Base-by-base conservation (phyloP, 2,329 filamentous ascomycete species). In the Paecilomyces sp. region DNA sequence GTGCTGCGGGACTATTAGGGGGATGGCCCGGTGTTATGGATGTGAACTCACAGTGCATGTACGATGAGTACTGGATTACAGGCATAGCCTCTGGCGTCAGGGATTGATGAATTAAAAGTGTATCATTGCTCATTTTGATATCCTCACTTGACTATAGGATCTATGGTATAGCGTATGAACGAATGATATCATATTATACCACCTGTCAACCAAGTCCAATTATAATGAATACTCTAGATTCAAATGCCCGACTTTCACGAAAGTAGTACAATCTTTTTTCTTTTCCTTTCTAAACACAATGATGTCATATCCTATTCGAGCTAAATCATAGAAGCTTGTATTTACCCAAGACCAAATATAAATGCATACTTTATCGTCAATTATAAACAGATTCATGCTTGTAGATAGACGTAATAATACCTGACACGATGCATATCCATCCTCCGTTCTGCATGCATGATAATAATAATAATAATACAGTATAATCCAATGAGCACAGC, bases 1-100 rank as follows among this genome's bases (percentile, higher is more conserved):
- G 83, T 94, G 12, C 82, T 97, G 66, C 83, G 90, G 63, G 94
- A 99, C 71, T 92, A 85, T 67, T 91, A 72, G 80, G 54, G 11
- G 9, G 30, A 22, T 56, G 30, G 55, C 34, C 36, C 5, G 11
- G 51, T n/a, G 13, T 25, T 13, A 11, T 13, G 50, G 22, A 24
- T 24, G 11, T 53, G 18, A 11, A 47, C 15, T 47, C n/a, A 22
- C 15, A 47, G 3, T 18, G 15, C 22, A 47, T 47, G 41, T 47
- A 47, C 41, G 41, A 47, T 18, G 41, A 18, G 41, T 47, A 47
- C 41, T 47, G 9, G 15, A 47, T 47, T 47, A 8, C 41, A 47
- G 41, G 41, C 41, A 47, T 47, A 47, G 41, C 41, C 41, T 47
- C 41, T 47, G 41, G 41, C 41, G 41, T 47, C 41, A 47, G 41